Conservation (phyloP, 495 filamentous ascomycete genomes). For the Annulohypoxylon stygium region DNA sequence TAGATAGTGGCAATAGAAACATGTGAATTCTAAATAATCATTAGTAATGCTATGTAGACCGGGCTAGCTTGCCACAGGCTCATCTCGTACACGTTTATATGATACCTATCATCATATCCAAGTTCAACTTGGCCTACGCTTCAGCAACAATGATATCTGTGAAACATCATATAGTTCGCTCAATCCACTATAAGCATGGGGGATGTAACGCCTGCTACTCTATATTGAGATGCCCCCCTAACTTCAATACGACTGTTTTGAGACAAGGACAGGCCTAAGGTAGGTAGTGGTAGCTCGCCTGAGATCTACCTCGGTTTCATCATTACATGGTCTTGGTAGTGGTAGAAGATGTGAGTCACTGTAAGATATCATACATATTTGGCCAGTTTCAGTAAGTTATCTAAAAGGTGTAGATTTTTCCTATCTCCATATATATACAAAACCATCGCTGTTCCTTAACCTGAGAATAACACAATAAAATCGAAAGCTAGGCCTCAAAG, state of each 20-base stretch:
- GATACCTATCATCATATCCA: too few relatives aligned
- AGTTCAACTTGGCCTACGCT: too few relatives aligned
- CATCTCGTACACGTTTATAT: too few relatives aligned
- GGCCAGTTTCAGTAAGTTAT: not conserved
- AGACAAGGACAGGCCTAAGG: not conserved
- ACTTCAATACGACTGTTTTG: not conserved
- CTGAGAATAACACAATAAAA: constrained; percentile 28
- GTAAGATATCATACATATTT: not conserved
- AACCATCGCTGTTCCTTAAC: constrained; percentile 37
- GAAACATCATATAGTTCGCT: too few relatives aligned
- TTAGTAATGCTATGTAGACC: too few relatives aligned
- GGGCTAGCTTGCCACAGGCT: too few relatives aligned
- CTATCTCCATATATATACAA: constrained; percentile 38
- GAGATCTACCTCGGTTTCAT: not conserved
- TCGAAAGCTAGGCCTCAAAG: constrained; percentile 15
- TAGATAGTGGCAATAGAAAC: too few relatives aligned
- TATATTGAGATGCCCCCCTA: not conserved
- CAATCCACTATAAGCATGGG: too few relatives aligned
- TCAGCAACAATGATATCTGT: too few relatives aligned
- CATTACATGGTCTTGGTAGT: not conserved
- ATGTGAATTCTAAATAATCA: too few relatives aligned
- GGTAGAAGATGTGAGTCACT: not conserved
- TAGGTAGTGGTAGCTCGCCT: not conserved
- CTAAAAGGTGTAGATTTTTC: constrained; percentile 1
- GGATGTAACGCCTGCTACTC: not conserved